Conservation (phyloP, 148 eudicot species). For the Arbutus unedo region DNA sequence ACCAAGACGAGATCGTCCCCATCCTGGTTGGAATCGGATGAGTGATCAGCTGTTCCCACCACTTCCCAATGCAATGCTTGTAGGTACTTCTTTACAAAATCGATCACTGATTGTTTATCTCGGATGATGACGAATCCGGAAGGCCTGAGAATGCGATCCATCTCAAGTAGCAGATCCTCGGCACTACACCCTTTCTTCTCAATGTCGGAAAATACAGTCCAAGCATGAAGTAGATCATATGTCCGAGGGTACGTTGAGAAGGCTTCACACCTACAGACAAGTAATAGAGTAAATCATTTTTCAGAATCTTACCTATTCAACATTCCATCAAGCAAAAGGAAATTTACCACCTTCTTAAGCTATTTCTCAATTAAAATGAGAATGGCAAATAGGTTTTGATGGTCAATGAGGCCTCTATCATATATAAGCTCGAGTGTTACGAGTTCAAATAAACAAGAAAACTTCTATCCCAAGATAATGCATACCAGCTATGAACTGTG, state of each 20-base stretch:
- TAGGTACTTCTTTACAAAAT: conserved; percentile 70
- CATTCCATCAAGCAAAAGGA: neutral
- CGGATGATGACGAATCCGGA: conserved; percentile 78
- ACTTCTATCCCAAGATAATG: neutral
- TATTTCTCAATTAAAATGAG: neutral
- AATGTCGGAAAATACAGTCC: conserved; percentile 79
- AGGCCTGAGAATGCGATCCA: conserved; percentile 89
- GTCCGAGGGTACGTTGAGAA: conserved; percentile 98
- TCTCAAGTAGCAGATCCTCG: conserved; percentile 87
- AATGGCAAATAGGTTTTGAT: neutral
- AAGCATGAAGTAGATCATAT: conserved; percentile 95
- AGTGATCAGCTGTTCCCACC: conserved; percentile 53
- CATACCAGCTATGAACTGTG: conserved; percentile 81
- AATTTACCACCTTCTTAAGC: neutral
- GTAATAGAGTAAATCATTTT: neutral
- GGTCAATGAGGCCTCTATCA: neutral
- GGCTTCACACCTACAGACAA: conserved; percentile 77
- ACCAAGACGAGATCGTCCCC: conserved; percentile 68
- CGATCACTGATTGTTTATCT: conserved; percentile 68
- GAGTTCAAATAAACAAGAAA: neutral
- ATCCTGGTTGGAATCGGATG: conserved; percentile 55
- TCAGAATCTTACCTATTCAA: conserved; percentile 6
- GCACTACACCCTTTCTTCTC: conserved; percentile 89
- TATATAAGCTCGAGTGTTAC: neutral
- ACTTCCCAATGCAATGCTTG: conserved; percentile 91